Base-by-base conservation (phyloP, 2,329 filamentous ascomycete species). In the Colletotrichum graminicola region DNA sequence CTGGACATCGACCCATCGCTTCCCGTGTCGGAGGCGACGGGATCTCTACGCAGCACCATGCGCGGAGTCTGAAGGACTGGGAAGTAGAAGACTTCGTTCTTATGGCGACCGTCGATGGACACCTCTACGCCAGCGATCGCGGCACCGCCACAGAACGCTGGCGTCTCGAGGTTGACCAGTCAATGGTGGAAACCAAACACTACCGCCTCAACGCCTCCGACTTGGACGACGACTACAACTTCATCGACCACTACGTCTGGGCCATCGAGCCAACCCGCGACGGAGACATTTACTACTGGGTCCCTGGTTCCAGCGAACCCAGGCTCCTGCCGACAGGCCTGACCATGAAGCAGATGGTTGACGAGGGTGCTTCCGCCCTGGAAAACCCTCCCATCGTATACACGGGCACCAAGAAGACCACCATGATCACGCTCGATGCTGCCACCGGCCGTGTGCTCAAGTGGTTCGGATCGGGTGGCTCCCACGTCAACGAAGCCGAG, bases 81-180 rank as follows among this genome's bases (percentile, higher is more conserved):
- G 94, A 98, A 93, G 95, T 98, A 85, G 95, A 98, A 93, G 95
- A 98, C 88, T 97, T 98, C 90, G 93, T 98, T 86, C 94, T 99
- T 87, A 88, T 99, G 93, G 95, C 96, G 93, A 98, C 96, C 89
- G 93, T 98, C 90, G 95, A 98, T 88, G 96, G 96, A 88, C 93
- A 94, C 81, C 90, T 98, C 78, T 93, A 97, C 85, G 95, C 95
- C 81, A 91, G 91, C 82, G 94, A 98, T 85, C 90, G 96, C 78
- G 93, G 92, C 80, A 96, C 93, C 63, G 96, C 96, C 76, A 88
- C 91, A 74, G 88, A 92, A 76, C 92, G 91, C 79, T 98, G 96
- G 96, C 92, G 93, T 78, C 88, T 97, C 73, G 90, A 94, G 81
- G 90, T 93, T 73, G 93, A 94, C 76, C 90, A 92, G 76, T 94